Evolutionary conservation across 768 basidiomycete species (phyloP), one percentile per base, ranked within the genome.

Genomic region (Termitomyces sp.): DNA sequence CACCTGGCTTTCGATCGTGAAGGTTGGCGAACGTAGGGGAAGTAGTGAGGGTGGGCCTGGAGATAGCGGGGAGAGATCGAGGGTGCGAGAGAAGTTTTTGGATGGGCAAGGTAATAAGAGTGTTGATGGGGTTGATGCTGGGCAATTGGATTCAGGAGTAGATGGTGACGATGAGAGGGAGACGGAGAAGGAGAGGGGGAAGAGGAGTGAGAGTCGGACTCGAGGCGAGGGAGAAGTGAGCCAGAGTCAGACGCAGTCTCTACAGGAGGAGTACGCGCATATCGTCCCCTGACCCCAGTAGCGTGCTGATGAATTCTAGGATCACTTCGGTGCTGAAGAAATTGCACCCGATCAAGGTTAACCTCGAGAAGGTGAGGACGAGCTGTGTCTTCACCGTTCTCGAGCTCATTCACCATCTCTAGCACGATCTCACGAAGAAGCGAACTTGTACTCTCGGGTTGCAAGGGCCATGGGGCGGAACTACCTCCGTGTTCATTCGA

Each of bases 381-480:
- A 18, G 4, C 8, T 46, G 20, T 33, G 24, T 44, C 5, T 40
- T 46, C 18, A 35, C 39, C n/a, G 7, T 51, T n/a, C 36, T 55
- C 67, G 16, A 36, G 45, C 12, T 36, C 65, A 59, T 7, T 65
- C 35, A 33, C 32, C 2, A 18, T 50, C 45, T 53, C 3, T 64
- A 90, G 88, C 84, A 85, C 49, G 89, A 91, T 58, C 75, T 90
- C 42, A 78, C 80, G 8, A 90, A 89, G 70, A 86, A 83, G 66
- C 85, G 93, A 11, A 89, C 86, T 15, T 92, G 92, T 66, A 94
- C 93, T 1, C 79, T 97, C 51, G 91, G 93, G 4, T 76, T 98
- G 46, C 87, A 92, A 64, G 92, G 92, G 2, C 94, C 94, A 2
- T 96, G 94, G 94, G 93, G 91, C n/a, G 90, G 89, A 59, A 84